Conservation (phyloP, 1,284 basidiomycete species). For the Wallemia mellicola region DNA sequence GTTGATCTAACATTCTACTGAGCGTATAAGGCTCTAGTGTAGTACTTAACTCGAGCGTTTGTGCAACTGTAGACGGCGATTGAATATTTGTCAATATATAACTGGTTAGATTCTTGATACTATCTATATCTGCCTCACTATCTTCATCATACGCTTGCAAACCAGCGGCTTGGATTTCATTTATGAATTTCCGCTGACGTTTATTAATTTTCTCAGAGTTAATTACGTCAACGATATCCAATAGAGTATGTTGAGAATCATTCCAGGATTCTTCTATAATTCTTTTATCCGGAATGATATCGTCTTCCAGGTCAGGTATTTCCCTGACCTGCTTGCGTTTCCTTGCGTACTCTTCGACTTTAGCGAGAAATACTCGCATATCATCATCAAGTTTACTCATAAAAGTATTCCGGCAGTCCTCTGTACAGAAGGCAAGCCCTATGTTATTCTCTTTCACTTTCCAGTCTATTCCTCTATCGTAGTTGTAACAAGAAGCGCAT, state of each 20-base stretch:
- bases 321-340: background rate
- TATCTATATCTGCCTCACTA: background rate
- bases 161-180: background rate
- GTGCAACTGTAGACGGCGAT: background rate
- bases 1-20: background rate
- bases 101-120: background rate
- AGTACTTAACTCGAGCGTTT: background rate
- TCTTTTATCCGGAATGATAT: background rate
- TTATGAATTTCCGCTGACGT: background rate
- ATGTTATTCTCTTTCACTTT: background rate
- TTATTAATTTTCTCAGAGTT: background rate
- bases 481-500: background rate
- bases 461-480: background rate
- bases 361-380: background rate
- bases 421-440: background rate
- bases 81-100: background rate
- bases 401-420: background rate
- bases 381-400: background rate
- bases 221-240: background rate
- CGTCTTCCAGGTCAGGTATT: background rate
- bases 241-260: background rate
- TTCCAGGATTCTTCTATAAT: background rate
- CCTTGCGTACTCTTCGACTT: background rate
- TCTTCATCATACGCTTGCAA: background rate
- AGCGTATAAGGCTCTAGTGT: background rate